Percentiles rank a stretch among this genome's conserved stretches.
Conservation (phyloP, 2,329 filamentous ascomycete genomes). For the Trichoderma citrinoviride region DNA sequence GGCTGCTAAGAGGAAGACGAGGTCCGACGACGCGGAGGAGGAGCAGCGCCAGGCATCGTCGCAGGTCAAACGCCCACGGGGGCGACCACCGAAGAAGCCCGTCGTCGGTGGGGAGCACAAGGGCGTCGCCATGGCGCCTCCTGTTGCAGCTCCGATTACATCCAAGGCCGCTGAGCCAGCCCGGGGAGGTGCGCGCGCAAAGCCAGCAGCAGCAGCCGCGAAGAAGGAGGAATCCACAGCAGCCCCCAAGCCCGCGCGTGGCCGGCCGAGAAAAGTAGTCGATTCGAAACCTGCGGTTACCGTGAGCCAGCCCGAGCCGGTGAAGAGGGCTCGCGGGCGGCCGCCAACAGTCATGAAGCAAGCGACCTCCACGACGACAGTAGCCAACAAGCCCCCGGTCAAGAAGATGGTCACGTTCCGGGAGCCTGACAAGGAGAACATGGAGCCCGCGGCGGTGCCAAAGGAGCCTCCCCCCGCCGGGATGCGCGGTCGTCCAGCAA, state of each 20-base stretch:
- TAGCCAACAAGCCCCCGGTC: slow-evolving; percentile 42
- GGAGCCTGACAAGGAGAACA: slow-evolving; percentile 64
- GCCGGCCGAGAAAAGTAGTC: slow-evolving; percentile 44
- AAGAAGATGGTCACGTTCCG: slow-evolving; percentile 65
- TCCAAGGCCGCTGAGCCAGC: slow-evolving; percentile 18
- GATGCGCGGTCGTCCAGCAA: slow-evolving; percentile 45
- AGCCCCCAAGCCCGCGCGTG: slow-evolving; percentile 40
- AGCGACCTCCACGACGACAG: slow-evolving; percentile 32
- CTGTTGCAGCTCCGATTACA: slow-evolving; percentile 21
- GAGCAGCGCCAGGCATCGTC: slow-evolving; percentile 35
- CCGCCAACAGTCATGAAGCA: slow-evolving; percentile 33
- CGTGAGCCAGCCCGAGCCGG: slow-evolving; percentile 28
- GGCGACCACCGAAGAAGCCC: slow-evolving; percentile 43
- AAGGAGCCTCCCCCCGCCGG: slow-evolving; percentile 39
- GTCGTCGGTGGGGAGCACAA: slow-evolving; percentile 29
- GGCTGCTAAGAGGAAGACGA: slow-evolving; percentile 49
- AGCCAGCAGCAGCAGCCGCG: slow-evolving; percentile 28
- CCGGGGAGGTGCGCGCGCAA: slow-evolving; percentile 34
- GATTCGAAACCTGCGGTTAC: slow-evolving; percentile 26
- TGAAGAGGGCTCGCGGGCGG: slow-evolving; percentile 35
- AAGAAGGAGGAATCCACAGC: slow-evolving; percentile 28
- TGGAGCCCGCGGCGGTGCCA: slow-evolving; percentile 42
- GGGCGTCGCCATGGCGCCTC: slow-evolving; percentile 8
- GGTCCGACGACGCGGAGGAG: slow-evolving; percentile 53
- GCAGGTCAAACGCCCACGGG: slow-evolving; percentile 41